Conservation (phyloP, 441 rosid genomes). For the Syzygium malaccense region DNA sequence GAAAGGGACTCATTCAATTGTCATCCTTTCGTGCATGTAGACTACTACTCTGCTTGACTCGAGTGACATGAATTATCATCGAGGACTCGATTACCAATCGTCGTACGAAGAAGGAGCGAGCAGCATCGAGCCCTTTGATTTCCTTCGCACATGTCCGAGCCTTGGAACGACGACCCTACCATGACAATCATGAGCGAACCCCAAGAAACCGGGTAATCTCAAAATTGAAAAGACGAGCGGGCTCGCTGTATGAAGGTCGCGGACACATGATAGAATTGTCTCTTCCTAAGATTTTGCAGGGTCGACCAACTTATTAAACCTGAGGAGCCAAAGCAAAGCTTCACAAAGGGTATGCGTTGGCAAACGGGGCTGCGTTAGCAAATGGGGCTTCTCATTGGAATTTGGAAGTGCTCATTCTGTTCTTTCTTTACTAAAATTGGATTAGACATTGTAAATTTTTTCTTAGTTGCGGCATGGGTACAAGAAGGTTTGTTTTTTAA, state of each 20-base stretch:
- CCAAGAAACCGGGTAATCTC: neutral
- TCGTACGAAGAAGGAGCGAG: neutral
- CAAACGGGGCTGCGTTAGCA: neutral
- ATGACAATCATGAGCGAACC: neutral
- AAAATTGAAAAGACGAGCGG: no score
- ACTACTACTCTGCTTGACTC: neutral
- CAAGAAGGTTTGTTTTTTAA: no score
- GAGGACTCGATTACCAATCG: neutral
- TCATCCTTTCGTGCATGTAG: neutral
- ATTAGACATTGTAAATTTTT: neutral
- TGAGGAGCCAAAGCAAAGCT: neutral
- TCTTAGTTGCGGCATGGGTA: neutral
- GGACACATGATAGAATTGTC: neutral
- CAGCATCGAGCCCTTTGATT: neutral
- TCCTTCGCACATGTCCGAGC: neutral
- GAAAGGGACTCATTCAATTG: neutral
- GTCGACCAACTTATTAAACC: neutral
- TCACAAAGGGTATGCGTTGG: no score
- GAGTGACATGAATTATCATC: neutral
- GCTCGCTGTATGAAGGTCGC: neutral
- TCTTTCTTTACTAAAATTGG: neutral
- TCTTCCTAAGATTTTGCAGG: neutral
- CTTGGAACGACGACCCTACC: neutral
- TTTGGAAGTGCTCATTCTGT: neutral
- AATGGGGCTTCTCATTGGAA: neutral